Percentiles rank a stretch among this genome's conserved stretches.
Evolutionary conservation across 257 asterid genomes (phyloP).

Genomic region (Solanum gandarillasii): DNA sequence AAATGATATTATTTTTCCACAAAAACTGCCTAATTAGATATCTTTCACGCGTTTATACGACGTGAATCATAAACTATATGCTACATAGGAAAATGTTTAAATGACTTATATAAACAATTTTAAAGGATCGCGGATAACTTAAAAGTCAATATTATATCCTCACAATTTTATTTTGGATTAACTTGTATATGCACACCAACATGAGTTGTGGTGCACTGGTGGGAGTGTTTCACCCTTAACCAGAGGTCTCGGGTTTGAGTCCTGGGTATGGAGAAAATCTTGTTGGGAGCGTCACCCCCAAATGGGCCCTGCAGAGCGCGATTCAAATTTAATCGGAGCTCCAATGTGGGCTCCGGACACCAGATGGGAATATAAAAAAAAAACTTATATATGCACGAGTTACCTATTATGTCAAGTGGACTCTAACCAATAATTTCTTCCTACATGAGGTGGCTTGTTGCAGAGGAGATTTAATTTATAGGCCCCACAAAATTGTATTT

Average conservation of each 20-base stretch:
- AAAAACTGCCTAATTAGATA: neutral
- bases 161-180: neutral
- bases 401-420: too few species aligned
- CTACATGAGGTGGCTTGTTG: neutral
- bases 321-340: too few species aligned
- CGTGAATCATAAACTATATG: neutral
- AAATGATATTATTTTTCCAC: too few species aligned
- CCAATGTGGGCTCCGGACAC: rapidly evolving
- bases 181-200: neutral
- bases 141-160: neutral
- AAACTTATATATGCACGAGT: too few species aligned
- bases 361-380: rapidly evolving
- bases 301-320: too few species aligned
- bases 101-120: too few species aligned
- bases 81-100: too few species aligned
- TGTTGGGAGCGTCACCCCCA: too few species aligned
- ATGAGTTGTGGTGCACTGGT: too few species aligned
- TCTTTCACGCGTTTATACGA: neutral
- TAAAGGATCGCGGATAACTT: neutral
- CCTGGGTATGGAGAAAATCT: too few species aligned
- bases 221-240: too few species aligned
- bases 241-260: too few species aligned
- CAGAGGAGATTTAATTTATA: neutral
- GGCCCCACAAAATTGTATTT: neutral
- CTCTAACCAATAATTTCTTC: neutral